phyloP scores from a whole-genome alignment of 1,139 yeast species.

The Geotrichum reessii region DNA sequence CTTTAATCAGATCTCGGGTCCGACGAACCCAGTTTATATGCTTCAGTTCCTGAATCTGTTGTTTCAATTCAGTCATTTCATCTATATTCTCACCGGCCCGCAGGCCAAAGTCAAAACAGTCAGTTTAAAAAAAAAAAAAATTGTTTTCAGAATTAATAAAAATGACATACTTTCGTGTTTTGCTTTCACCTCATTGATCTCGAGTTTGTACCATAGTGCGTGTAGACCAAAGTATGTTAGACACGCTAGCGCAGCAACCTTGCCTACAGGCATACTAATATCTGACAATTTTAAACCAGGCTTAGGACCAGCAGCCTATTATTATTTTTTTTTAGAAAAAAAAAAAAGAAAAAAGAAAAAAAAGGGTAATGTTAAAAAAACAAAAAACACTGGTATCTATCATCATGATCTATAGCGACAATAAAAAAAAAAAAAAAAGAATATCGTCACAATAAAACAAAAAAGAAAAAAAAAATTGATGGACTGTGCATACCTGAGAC shows the following conservation, averaged over 20 bases:
- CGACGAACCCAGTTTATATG: not conserved
- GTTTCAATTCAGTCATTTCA: not conserved
- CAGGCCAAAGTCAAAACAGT: not conserved
- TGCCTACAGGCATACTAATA: constrained; percentile 12
- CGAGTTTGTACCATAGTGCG: constrained; percentile 17
- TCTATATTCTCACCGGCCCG: too few species aligned
- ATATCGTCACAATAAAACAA: too few species aligned
- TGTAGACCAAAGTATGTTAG: constrained; percentile 17
- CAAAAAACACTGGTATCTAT: too few species aligned
- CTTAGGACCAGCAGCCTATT: not conserved
- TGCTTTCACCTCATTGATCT: constrained; percentile 8
- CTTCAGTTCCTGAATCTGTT: not conserved
- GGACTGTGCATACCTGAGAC: not conserved
- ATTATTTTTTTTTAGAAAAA: too few species aligned
- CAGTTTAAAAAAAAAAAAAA: not conserved
- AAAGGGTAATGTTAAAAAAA: not conserved
- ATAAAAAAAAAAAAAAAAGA: not conserved
- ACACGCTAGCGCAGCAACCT: constrained; percentile 15
- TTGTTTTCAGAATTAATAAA: too few species aligned
- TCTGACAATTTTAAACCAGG: constrained; percentile 3
- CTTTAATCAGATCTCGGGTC: not conserved
- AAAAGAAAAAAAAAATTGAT: not conserved
- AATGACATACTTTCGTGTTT: constrained; percentile 11
- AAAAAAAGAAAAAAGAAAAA: not conserved
- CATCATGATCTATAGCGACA: not conserved